Percentiles rank a stretch among this genome's conserved stretches.
phyloP scores from a whole-genome alignment of 192 early-diverging fungal genomes.

The Phycomyces blakesleeanus region DNA sequence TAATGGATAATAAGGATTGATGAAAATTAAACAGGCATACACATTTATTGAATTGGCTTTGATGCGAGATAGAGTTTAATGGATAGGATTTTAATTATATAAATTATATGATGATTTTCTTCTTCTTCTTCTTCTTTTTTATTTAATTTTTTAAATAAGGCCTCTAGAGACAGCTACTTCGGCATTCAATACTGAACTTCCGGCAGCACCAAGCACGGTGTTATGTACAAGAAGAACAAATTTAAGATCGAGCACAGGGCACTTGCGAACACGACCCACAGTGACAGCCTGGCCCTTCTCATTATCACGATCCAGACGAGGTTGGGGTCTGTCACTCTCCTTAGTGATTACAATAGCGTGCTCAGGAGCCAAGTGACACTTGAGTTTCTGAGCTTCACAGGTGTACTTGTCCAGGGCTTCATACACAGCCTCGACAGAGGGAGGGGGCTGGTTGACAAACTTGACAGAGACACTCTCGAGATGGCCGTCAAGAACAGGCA shows the following conservation, averaged over 20 bases:
- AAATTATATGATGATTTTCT: not conserved
- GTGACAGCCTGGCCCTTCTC: constrained; percentile 86
- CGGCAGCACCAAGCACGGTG: constrained; percentile 94
- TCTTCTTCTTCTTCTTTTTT: not conserved
- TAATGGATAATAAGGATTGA: too few species aligned
- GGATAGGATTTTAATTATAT: not conserved
- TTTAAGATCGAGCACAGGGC: constrained; percentile 88
- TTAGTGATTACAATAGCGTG: constrained; percentile 72
- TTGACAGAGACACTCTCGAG: constrained; percentile 85
- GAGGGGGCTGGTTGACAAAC: constrained; percentile 66
- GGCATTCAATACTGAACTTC: constrained; percentile 89
- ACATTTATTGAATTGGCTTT: too few species aligned
- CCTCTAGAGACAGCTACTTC: constrained; percentile 90
- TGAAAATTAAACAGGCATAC: too few species aligned
- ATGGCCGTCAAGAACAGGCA: constrained; percentile 95
- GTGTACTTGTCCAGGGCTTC: constrained; percentile 69
- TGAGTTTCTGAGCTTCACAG: constrained; percentile 76
- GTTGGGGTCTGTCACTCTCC: constrained; percentile 89
- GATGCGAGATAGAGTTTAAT: not conserved
- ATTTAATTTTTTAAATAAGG: constrained; percentile 37
- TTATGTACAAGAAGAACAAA: constrained; percentile 92
- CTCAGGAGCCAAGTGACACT: constrained; percentile 76
- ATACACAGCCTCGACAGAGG: constrained; percentile 73
- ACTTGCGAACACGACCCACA: constrained; percentile 85
- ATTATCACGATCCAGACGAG: constrained; percentile 83